Conservation (phyloP, 129 eudicot genomes). For the Mikania micrantha region DNA sequence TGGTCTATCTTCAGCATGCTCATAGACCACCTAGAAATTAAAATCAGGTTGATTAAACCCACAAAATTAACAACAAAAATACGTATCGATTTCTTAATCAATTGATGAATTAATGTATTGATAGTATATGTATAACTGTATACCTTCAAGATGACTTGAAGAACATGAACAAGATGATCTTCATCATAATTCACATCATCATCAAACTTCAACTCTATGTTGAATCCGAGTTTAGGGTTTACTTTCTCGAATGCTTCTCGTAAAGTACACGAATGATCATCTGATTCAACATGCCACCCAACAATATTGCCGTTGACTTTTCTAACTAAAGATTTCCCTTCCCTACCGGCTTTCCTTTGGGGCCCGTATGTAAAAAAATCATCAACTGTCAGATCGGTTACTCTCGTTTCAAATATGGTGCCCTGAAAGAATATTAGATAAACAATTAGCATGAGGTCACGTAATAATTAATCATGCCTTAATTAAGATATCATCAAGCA, state of each 20-base stretch:
- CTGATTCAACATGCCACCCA: conserved; percentile 68
- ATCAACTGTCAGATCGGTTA: conserved; percentile 55
- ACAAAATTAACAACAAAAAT: neutral
- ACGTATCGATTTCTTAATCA: neutral
- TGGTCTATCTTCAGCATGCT: conserved; percentile 60
- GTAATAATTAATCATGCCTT: neutral
- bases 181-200: conserved; percentile 53
- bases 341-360: conserved; percentile 39
- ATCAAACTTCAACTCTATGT: conserved; percentile 81
- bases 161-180: conserved; percentile 42
- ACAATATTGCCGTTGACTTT: conserved; percentile 59
- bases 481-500: neutral
- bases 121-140: neutral
- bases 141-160: conserved; percentile 57
- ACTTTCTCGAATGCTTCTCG: conserved; percentile 82
- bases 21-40: conserved; percentile 43
- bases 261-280: conserved; percentile 64
- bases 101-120: neutral
- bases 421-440: conserved; percentile 39
- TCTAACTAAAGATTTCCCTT: conserved; percentile 58
- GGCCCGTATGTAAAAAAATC: conserved; percentile 80
- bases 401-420: conserved; percentile 52
- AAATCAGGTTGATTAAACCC: neutral
- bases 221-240: conserved; percentile 61
- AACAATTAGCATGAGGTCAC: neutral